Evolutionary conservation across 2,329 filamentous ascomycete species (phyloP).

Genomic region (Pseudogymnoascus sp.): DNA sequence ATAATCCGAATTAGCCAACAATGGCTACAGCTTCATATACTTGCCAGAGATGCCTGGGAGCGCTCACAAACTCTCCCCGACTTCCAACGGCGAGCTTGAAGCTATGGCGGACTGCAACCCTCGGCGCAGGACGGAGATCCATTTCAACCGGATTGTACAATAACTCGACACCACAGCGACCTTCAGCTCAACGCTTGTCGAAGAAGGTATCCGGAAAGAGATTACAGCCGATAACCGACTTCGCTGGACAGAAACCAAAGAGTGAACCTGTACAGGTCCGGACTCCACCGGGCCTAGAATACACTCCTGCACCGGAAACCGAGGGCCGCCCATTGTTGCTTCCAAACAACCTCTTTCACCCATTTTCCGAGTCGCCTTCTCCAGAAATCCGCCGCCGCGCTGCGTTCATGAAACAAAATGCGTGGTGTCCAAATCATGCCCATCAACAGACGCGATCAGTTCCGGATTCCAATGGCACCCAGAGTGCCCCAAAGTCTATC

Average conservation of each 20-base stretch:
- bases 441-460: constrained; percentile 69
- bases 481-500: constrained; percentile 47
- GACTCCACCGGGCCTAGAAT: constrained; percentile 17
- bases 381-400: constrained; percentile 81
- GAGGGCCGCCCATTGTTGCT: constrained; percentile 23
- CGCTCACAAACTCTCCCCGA: constrained; percentile 18
- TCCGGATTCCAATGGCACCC: constrained; percentile 54
- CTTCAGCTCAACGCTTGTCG: constrained; percentile 12
- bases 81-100: constrained; percentile 11
- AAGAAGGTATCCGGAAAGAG: constrained; percentile 17
- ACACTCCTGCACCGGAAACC: constrained; percentile 17
- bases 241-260: constrained; percentile 20
- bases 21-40: constrained; percentile 22
- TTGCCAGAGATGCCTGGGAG: constrained; percentile 25
- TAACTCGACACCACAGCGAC: constrained; percentile 9
- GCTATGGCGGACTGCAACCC: constrained; percentile 13
- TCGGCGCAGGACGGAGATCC: constrained; percentile 14
- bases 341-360: constrained; percentile 83
- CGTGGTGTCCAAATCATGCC: constrained; percentile 83
- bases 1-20: constrained; percentile 1
- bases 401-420: constrained; percentile 85
- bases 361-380: constrained; percentile 80
- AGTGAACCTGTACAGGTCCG: constrained; percentile 20
- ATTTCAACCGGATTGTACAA: constrained; percentile 18
- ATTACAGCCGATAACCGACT: constrained; percentile 16